Evolutionary conservation across 2,329 filamentous ascomycete species (phyloP).

Genomic region (Coleophoma eucalyptorum): DNA sequence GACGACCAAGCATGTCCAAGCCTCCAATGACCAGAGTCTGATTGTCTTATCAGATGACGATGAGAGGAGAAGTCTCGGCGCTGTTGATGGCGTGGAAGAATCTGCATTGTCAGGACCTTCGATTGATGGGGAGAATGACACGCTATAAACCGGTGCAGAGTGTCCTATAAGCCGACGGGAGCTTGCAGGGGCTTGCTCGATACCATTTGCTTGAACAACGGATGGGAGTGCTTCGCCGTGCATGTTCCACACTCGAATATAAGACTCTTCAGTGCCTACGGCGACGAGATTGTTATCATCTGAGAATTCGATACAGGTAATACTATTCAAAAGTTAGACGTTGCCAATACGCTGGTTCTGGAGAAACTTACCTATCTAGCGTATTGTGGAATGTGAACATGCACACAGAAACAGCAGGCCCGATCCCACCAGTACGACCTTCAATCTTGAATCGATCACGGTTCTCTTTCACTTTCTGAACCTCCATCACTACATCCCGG

Average conservation of each 20-base stretch:
- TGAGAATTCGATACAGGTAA: slow-evolving; percentile 94
- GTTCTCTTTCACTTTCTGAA: slow-evolving; percentile 90
- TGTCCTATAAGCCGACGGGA: slow-evolving; percentile 83
- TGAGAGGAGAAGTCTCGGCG: slow-evolving; percentile 77
- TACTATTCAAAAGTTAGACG: slow-evolving; percentile 40
- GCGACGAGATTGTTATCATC: slow-evolving; percentile 85
- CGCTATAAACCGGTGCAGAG: slow-evolving; percentile 80
- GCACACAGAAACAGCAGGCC: slow-evolving; percentile 80
- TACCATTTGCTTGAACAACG: slow-evolving; percentile 54
- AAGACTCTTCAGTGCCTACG: slow-evolving; percentile 87
- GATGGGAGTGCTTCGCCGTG: slow-evolving; percentile 79
- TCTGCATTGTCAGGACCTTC: slow-evolving; percentile 19
- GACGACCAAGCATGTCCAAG: slow-evolving; percentile 87
- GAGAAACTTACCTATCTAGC: slow-evolving; percentile 70
- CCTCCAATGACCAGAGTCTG: slow-evolving; percentile 88
- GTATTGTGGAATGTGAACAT: slow-evolving; percentile 99
- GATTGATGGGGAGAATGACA: slow-evolving; percentile 68
- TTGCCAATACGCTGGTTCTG: not conserved
- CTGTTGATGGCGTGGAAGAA: slow-evolving; percentile 36
- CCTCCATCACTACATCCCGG: slow-evolving; percentile 88
- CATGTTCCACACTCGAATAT: slow-evolving; percentile 90
- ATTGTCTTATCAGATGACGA: slow-evolving; percentile 84
- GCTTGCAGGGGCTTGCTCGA: slow-evolving; percentile 62
- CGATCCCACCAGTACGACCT: slow-evolving; percentile 75
- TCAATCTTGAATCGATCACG: slow-evolving; percentile 89